Conservation (phyloP, 805 yeast genomes). For the Saccharomycopsis synnaedendra region DNA sequence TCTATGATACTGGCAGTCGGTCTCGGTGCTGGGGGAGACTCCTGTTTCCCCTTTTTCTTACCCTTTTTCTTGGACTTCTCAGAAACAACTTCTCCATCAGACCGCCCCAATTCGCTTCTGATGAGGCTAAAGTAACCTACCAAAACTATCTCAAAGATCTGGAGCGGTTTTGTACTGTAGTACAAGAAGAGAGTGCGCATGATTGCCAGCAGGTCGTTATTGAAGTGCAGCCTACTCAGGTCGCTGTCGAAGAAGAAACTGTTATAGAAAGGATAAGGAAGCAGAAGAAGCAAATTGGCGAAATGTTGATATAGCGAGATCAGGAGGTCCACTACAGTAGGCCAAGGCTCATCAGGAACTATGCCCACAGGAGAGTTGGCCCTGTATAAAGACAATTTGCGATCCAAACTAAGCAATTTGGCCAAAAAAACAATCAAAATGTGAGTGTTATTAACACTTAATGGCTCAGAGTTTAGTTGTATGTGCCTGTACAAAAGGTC, state of each 20-base stretch:
- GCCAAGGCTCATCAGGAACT: not conserved
- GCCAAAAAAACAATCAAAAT: constrained; percentile 8
- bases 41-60: not conserved
- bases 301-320: constrained; percentile 1
- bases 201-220: not conserved
- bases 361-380: not conserved
- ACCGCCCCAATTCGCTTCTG: not conserved
- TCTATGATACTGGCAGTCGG: not conserved
- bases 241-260: constrained; percentile 1
- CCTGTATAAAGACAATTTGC: not conserved
- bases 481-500: too few relatives aligned
- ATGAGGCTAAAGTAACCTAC: constrained; percentile 6
- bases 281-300: not conserved
- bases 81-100: not conserved
- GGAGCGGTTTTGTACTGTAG: constrained; percentile 7
- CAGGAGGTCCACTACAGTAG: not conserved
- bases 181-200: constrained; percentile 4
- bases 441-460: not conserved
- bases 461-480: not conserved
- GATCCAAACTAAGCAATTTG: constrained; percentile 8
- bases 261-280: constrained; percentile 6
- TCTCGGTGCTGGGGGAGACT: not conserved
- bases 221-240: not conserved
- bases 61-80: not conserved
- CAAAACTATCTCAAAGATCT: constrained; percentile 4